A percentile compares a stretch with the other conserved stretches of the same genome.
Evolutionary conservation across 805 yeast genomes (phyloP).

Genomic region (Teunomyces tritomae): DNA sequence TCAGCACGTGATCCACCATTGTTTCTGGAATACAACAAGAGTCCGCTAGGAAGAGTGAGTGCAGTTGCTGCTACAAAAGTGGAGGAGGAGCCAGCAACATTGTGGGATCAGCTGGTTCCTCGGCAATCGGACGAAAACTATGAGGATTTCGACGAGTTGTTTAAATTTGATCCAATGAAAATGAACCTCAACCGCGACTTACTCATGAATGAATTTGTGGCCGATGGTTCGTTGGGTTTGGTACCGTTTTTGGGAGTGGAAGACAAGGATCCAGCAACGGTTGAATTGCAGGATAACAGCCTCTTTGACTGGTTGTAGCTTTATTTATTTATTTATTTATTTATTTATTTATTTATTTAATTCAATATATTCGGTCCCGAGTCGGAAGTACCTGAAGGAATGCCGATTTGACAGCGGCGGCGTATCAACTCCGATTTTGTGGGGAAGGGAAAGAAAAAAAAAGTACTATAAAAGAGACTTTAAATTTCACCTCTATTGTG

Average conservation of each 20-base stretch:
- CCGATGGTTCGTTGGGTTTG: slow-evolving; percentile 76
- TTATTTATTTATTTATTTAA: neutral
- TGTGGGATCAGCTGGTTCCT: too few species aligned
- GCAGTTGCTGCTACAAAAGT: neutral
- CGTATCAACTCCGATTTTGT: neutral
- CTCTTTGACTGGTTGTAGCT: slow-evolving; percentile 1
- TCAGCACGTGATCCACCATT: slow-evolving; percentile 17
- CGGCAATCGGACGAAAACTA: neutral
- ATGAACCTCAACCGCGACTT: slow-evolving; percentile 26
- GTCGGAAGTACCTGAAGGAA: neutral
- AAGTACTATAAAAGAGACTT: neutral
- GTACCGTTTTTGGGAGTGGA: slow-evolving; percentile 60
- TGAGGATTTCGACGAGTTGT: slow-evolving; percentile 10
- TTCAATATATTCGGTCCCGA: neutral
- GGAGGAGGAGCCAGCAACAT: neutral
- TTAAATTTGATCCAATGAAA: slow-evolving; percentile 40
- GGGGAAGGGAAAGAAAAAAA: neutral
- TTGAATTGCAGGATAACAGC: neutral
- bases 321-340: neutral
- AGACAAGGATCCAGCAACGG: slow-evolving; percentile 14
- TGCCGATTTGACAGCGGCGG: neutral
- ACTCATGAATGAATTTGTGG: slow-evolving; percentile 58
- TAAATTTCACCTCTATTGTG: neutral
- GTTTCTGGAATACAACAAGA: slow-evolving; percentile 1
- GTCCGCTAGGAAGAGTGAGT: neutral